Base-by-base conservation (phyloP, 352 stramenopile species). In the Thalassiosira allenii region DNA sequence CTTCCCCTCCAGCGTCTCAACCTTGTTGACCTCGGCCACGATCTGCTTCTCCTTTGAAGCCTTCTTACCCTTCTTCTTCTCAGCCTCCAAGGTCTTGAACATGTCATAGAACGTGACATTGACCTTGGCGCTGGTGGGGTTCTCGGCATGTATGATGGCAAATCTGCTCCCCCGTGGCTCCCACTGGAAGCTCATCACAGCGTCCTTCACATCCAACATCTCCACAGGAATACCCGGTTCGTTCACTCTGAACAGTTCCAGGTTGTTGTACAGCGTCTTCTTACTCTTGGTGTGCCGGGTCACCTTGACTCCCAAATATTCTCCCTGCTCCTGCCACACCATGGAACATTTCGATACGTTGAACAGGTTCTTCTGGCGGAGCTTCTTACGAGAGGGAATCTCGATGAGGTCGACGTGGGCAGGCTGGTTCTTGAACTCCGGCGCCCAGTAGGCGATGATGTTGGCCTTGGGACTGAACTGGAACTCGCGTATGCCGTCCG, bases 201-300 rank as follows among this genome's bases (percentile, higher is more conserved):
- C 96, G 71, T 99, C 88, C 85, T 98, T 98, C 66, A 99, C 94
- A 87, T 99, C 96, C 12, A 99, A 89, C 95, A 98, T 99, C 88
- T 99, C 97, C 2, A 99, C 96, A 0, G 97, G 97, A 75, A 99
- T 95, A 58, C 97, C 95, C 33, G 93, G 61, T 78, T 99, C 96
- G 49, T 95, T 95, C 44, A 99, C 89, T 62, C 97, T 93, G 91
- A 99, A 99, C 47, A 99, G 89, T 87, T 99, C 97, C 83, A 99
- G 97, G 84, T 99, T 98, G 64, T 98, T 99, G 91, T 98, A 99
- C 52, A 98, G 91, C 37, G 97, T 99, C 92, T 99, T 99, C 91
- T 98, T 98, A 22, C 77, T 93, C 79, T 97, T 96, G 23, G 91
- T 95, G 62, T 96, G 90, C 25, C 90, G 72, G 0, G 94, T 92